These are phyloP conservation scores for Mucor mucedo DNA, from an alignment of 371 early-diverging fungal species.

Conservation along the genomic window DNA sequence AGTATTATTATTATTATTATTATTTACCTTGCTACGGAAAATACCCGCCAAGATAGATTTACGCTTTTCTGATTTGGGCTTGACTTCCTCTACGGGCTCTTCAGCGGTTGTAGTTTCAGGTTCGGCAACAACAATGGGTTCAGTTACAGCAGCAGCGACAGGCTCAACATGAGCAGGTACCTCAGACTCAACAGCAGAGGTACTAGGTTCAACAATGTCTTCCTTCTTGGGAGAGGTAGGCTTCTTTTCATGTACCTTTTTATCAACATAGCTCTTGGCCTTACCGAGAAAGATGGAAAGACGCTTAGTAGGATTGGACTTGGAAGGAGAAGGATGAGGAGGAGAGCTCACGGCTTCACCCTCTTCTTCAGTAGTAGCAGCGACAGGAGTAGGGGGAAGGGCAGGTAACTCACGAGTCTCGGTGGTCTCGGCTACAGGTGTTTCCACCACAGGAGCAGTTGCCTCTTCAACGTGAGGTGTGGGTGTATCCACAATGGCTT, in stretches of 20 bases:
- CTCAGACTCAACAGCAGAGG: slow-evolving; percentile 6
- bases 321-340: slow-evolving; percentile 21
- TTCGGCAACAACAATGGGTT: slow-evolving; percentile 13
- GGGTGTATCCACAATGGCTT: slow-evolving; percentile 5
- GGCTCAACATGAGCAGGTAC: slow-evolving; percentile 6
- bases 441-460: slow-evolving; percentile 6
- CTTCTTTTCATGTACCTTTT: slow-evolving; percentile 26
- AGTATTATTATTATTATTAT: no score
- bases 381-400: not conserved
- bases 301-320: slow-evolving; percentile 25
- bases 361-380: not conserved
- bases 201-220: slow-evolving; percentile 3
- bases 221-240: slow-evolving; percentile 14
- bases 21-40: slow-evolving; percentile 35
- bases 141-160: slow-evolving; percentile 9
- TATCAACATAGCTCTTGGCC: slow-evolving; percentile 25
- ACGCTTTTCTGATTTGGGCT: slow-evolving; percentile 25
- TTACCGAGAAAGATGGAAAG: slow-evolving; percentile 28
- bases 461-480: not conserved
- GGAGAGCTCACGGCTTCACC: slow-evolving; percentile 6
- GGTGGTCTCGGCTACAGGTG: not conserved
- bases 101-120: slow-evolving; percentile 5
- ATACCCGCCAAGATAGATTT: slow-evolving; percentile 30
- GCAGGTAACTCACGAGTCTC: slow-evolving; percentile 5
- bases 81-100: slow-evolving; percentile 1